Conservation (phyloP, 441 rosid genomes). For the Adansonia rubrostipa region DNA sequence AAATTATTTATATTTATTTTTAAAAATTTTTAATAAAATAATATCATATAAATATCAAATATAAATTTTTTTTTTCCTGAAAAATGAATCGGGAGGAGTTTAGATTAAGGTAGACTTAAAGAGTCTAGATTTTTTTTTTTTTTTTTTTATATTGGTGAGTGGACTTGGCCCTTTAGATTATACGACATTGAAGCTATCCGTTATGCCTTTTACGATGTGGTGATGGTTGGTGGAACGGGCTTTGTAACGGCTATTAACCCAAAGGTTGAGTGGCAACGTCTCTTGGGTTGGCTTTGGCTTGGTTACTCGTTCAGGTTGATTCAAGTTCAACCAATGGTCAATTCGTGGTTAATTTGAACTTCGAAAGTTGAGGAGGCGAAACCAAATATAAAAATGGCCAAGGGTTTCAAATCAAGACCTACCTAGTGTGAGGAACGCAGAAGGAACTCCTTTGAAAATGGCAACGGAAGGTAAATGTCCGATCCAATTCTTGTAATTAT, state of each 20-base stretch:
- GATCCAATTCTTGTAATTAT: neutral
- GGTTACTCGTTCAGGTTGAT: neutral
- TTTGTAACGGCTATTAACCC: conserved; percentile 26
- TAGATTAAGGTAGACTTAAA: too few species aligned
- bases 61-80: too few species aligned
- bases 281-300: neutral
- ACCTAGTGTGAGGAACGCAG: neutral
- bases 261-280: neutral
- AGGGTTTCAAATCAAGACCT: neutral
- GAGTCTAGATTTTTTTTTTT: too few species aligned
- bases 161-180: conserved; percentile 11
- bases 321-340: neutral
- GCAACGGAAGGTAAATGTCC: neutral
- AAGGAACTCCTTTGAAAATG: neutral
- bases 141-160: neutral
- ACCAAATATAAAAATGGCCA: too few species aligned
- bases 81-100: too few species aligned
- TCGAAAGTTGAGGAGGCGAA: neutral
- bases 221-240: neutral
- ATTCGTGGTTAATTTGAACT: neutral
- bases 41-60: too few species aligned
- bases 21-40: too few species aligned
- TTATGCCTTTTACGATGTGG: neutral
- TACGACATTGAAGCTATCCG: conserved; percentile 2
- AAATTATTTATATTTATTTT: too few species aligned